Base-by-base conservation (phyloP, 2,329 filamentous ascomycete genomes). In the Claviceps sp. region DNA sequence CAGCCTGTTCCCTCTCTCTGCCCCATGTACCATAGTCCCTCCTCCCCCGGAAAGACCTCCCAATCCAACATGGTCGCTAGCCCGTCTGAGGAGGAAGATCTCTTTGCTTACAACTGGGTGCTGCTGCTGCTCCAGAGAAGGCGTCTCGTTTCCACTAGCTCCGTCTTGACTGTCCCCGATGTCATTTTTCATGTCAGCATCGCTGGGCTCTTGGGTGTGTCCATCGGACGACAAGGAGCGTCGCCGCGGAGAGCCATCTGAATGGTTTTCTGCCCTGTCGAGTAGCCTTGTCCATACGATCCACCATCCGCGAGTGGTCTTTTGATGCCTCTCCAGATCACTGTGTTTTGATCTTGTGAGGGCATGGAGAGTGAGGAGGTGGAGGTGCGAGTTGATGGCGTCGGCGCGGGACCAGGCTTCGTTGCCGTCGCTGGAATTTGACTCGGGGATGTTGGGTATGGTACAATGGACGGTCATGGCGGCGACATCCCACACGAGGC, bases 271-370 rank as follows among this genome's bases (percentile, higher is more conserved):
- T 30, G 56, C 58, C 10, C 65, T 66, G 48, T 73, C 73, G 5
- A 75, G 60, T 22, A 83, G 68, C 24, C 79, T 71, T 47, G 74
- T 81, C 82, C 82, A 85, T 26, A 84, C 80, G 34, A 85, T 72
- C 82, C 82, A 85, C 80, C 81, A 85, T 1, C 81, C 82, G 38
- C 81, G 75, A 46, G 70, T 79, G 4, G 82, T 85, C 70, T 85
- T 84, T 59, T 76, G 78, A 1, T 80, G 84, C 19, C 78, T 72
- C 62, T 85, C 82, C 3, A 78, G 62, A 54, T 79, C 76, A 4
- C 65, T 64, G 39, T 70, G 64, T 2, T 61, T 64, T 13, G 59
- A 55, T 5, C 73, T 68, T 2, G 76, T 77, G n/a, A 60, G 56
- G 38, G 56, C 57, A 57, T 78, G 76, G 8, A 79, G 73, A 58